Evolutionary conservation across 495 filamentous ascomycete genomes (phyloP), one percentile per base, ranked within the genome.

Genomic region (Hamigera avellanea): DNA sequence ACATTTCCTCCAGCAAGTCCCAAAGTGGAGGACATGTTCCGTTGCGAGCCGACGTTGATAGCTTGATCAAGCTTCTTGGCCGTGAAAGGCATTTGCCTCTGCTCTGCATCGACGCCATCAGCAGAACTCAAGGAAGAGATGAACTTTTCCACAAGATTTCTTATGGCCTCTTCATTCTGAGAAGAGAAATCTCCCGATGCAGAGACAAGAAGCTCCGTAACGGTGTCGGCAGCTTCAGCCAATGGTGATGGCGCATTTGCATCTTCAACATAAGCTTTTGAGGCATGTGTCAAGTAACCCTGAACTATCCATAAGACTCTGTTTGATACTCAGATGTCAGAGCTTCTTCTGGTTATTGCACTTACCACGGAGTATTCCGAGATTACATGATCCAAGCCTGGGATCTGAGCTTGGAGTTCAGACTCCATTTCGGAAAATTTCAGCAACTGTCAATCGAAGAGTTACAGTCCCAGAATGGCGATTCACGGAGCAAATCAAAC

Each of bases 11-110:
- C 83, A 14, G 87, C 76, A 16, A 99, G 75, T 9, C 86, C 88
- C 48, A 96, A 58, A 0, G 91, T 99, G 2, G 91, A 93, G 14
- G 91, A 98, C 53, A 96, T 86, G 54, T 93, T 95, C 42, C 83
- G 73, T 58, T 95, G 88, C 2, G 89, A 76, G 43, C 86, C 85
- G 42, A 99, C 89, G 53, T 95, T 84, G 67, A 95, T 91, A 35
- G 89, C 79, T 61, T 95, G 91, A 53, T 95, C 93, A 8, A 99
- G 74, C 48, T 81, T 81, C 57, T 73, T 84, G 18, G 93, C 86
- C 14, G 75, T 76, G 15, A 85, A 78, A 14, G 76, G 75, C 60
- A 75, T 70, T 44, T 82, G 78, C 35, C 66, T 67, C 30, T 65
- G 60, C 46, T 86, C 84, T 8, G 78, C 70, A 59, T 86, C 77